Evolutionary conservation across 148 eudicot species (phyloP), one percentile per base, ranked within the genome.

Genomic region (Cornus suecica): DNA sequence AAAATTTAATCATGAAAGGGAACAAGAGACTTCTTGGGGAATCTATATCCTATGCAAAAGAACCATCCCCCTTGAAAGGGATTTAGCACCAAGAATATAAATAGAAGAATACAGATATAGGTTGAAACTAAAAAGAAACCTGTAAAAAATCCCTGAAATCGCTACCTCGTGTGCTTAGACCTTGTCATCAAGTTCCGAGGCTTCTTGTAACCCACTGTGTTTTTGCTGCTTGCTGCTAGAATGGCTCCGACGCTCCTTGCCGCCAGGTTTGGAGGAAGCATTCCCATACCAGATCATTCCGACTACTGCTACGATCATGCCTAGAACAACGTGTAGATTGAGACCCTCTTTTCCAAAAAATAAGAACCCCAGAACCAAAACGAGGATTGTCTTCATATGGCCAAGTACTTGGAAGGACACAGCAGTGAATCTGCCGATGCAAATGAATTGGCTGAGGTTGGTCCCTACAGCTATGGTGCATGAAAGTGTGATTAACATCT

Each of bases 331-430:
- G 20, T 90, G 94, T 24, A 80, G 26, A 77, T 90, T 90, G 6
- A 90, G 90, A 58, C 94, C 94, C 75, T 90, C 94, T 82, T 85
- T 88, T 0, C 94, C 94, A 22, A 90, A 90, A 77, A 90, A 88
- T 71, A 88, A 64, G 77, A 90, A 90, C 30, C 91, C 94, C 8
- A 90, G 89, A 67, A 88, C 85, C 79, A 90, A 73, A 42, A 90
- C 94, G 13, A 90, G 90, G 72, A 90, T 90, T 1, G 94, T 90
- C 82, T 90, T 90, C 94, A 90, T 90, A 77, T 90, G 94, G 63
- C 94, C 94, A 16, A 90, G 94, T 26, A 90, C 94, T 85, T 90
- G 94, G 84, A 88, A 90, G 4, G 94, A 88, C 1, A 90, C 92
- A 7, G 94, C 94, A 26, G 91, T 90, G 82, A 90, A 90, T 87